These are phyloP conservation scores for Alternaria atra DNA, from an alignment of 2,329 filamentous ascomycete genomes.

Conservation along the genomic window DNA sequence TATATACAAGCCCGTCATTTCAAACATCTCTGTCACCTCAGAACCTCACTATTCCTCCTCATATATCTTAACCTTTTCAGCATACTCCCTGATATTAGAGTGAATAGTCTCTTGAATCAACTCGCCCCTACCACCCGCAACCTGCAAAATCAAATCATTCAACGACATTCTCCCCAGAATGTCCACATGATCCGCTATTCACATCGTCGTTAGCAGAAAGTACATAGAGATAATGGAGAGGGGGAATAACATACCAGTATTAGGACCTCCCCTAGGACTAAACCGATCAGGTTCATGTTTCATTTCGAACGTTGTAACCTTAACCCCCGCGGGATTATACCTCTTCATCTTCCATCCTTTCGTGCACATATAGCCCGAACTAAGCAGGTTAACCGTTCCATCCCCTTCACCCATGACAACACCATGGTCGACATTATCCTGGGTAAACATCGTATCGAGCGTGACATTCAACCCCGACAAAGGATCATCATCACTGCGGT, in stretches of 20 bases:
- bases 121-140: conserved; percentile 86
- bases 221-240: no score
- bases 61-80: conserved; percentile 82
- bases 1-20: not conserved
- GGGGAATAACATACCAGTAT: conserved; percentile 62
- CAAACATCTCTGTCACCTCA: not conserved
- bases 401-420: conserved; percentile 97
- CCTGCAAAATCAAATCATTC: conserved; percentile 87
- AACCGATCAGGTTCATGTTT: conserved; percentile 94
- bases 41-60: conserved; percentile 56
- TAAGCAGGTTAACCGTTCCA: conserved; percentile 92
- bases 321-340: conserved; percentile 86
- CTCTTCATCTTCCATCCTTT: conserved; percentile 93
- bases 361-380: conserved; percentile 94
- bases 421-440: conserved; percentile 74
- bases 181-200: conserved; percentile 86
- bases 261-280: conserved; percentile 76
- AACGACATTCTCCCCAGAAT: conserved; percentile 88
- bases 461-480: conserved; percentile 72
- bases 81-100: conserved; percentile 84
- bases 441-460: conserved; percentile 62
- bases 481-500: conserved; percentile 74
- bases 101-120: conserved; percentile 79
- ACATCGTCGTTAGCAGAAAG: conserved; percentile 11
- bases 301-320: conserved; percentile 93